Percentiles rank a stretch among this genome's conserved stretches.
Evolutionary conservation across 306 rosid species (phyloP).

Genomic region (Alnus rubra): DNA sequence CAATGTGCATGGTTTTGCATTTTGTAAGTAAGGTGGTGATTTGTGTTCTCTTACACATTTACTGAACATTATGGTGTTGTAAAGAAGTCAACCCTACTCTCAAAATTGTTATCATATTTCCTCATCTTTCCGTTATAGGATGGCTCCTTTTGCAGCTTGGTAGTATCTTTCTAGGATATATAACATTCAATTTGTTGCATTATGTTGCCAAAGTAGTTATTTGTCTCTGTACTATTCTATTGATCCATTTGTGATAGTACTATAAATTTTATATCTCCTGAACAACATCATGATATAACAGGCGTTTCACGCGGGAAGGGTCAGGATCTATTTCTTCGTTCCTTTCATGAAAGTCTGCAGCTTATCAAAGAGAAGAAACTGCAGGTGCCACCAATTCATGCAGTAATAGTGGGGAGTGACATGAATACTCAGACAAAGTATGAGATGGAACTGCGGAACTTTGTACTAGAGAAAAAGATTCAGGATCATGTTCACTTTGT

Average conservation of each 20-base stretch:
- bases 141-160: not conserved
- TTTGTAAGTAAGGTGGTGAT: not conserved
- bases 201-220: constrained; percentile 11
- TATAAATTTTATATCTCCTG: constrained; percentile 15
- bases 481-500: constrained; percentile 88
- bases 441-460: constrained; percentile 76
- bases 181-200: not conserved
- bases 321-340: constrained; percentile 88
- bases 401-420: constrained; percentile 91
- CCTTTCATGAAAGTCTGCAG: constrained; percentile 73
- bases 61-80: not conserved
- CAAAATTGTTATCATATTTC: not conserved
- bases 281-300: constrained; percentile 31
- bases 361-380: constrained; percentile 69
- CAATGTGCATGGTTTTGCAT: not conserved
- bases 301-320: constrained; percentile 98
- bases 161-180: not conserved
- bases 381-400: constrained; percentile 81
- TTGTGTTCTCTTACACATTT: not conserved
- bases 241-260: constrained; percentile 14
- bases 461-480: constrained; percentile 62
- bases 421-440: constrained; percentile 76
- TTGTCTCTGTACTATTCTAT: constrained; percentile 1
- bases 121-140: not conserved
- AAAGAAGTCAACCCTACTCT: not conserved